Base-by-base conservation (phyloP, 2,329 filamentous ascomycete genomes). In the Sclerotinia trifoliorum region DNA sequence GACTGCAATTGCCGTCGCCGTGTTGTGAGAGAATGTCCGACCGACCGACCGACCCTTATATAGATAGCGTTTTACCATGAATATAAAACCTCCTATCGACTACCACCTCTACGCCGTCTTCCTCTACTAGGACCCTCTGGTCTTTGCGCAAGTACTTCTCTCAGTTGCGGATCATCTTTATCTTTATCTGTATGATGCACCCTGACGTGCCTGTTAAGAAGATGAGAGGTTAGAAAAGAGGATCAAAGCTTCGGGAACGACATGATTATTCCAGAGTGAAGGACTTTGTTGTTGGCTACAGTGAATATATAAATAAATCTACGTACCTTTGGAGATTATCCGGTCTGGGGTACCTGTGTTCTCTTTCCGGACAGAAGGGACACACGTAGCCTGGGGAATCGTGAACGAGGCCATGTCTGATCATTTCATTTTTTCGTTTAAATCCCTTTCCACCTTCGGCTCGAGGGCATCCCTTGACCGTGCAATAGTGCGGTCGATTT, bases 351-450 rank as follows among this genome's bases (percentile, higher is more conserved):
- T 98, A 98, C 77, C 91, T 94, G 79, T 97, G 94, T 78, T 97
- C 93, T 73, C 93, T 86, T 75, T 97, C 93, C 1, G 93, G 91
- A 78, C 95, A 99, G 77, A 97, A 98, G 0, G 95, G 95, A 78
- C 95, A 99, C 42, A 97, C 89, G 76, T 98, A 99, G 70, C 94
- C 94, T 1, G 95, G 95, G 10, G 93, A 96, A 72, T 93, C 90
- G 76, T 99, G 95, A 5, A 98, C 95, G 3, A 98, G 85, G 1
- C 94, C 94, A 76, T 90, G 88, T 39, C 88, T 80, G 58, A 90
- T 90, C 88, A 90, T 90, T 77, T 90, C 88, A 73, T 90, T 90
- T 77, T 90, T 90, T 68, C 88, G 83, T 78, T 90, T 90, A 78
- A 91, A 91, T 0, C 88, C 88, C 72, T 87, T 88, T 5, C 88